Conservation (phyloP, 495 filamentous ascomycete species). For the Aspergillus hancockii region DNA sequence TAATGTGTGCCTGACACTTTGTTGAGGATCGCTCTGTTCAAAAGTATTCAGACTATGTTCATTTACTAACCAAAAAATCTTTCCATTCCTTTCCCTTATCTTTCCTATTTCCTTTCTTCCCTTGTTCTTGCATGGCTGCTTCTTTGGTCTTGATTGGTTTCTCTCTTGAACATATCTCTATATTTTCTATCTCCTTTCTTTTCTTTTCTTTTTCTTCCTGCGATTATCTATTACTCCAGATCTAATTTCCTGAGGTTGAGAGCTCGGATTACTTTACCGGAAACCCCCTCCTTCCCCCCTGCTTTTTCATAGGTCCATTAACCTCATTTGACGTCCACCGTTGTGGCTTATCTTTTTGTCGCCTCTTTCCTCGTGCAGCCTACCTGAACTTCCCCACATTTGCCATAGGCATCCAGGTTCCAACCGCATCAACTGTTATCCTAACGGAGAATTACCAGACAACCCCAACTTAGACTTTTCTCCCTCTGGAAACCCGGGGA, state of each 20-base stretch:
- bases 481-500: background rate
- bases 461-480: background rate
- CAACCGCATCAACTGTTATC: background rate
- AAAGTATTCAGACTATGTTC: background rate
- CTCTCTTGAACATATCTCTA: background rate
- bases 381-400: conserved; percentile 10
- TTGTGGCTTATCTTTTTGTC: background rate
- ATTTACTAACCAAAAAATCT: background rate
- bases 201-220: background rate
- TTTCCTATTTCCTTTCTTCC: background rate
- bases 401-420: conserved; percentile 12
- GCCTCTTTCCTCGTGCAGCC: background rate
- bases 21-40: background rate
- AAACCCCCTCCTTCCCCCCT: no score
- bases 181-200: background rate
- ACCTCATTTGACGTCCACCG: background rate
- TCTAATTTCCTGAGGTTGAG: background rate
- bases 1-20: background rate
- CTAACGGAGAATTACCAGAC: background rate
- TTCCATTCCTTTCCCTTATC: background rate
- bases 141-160: background rate
- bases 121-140: background rate
- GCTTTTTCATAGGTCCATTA: background rate
- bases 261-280: background rate
- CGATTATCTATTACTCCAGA: background rate